These are phyloP conservation scores for Beauveria sp. DNA, from an alignment of 2,329 filamentous ascomycete genomes.

Conservation along the genomic window DNA sequence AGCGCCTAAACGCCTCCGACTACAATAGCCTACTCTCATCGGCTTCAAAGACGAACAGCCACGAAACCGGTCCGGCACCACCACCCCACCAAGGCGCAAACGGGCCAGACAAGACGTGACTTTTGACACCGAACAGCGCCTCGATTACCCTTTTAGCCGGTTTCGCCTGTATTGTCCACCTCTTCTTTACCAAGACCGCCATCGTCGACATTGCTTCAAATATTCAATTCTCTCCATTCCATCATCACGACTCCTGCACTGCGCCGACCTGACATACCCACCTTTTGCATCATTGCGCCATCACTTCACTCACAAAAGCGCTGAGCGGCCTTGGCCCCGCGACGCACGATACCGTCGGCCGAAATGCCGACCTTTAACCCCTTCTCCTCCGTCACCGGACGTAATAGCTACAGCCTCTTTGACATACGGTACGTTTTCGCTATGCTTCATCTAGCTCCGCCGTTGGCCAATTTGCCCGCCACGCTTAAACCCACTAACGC, in stretches of 20 bases:
- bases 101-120: not conserved
- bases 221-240: no score
- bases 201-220: no score
- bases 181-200: not conserved
- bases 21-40: conserved; percentile 5
- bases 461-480: not conserved
- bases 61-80: not conserved
- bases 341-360: not conserved
- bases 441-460: not conserved
- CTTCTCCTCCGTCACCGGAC: conserved; percentile 44
- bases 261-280: no score
- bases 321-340: conserved; percentile 3
- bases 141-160: not conserved
- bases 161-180: not conserved
- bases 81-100: conserved; percentile 7
- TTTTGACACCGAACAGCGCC: not conserved
- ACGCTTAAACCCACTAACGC: conserved; percentile 11
- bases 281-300: not conserved
- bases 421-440: conserved; percentile 45
- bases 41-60: not conserved
- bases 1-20: not conserved
- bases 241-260: no score
- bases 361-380: conserved; percentile 51
- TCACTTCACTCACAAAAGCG: not conserved
- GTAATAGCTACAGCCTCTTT: conserved; percentile 46